phyloP scores from a whole-genome alignment of 345 rosid species.

The Arabis hirsuta region DNA sequence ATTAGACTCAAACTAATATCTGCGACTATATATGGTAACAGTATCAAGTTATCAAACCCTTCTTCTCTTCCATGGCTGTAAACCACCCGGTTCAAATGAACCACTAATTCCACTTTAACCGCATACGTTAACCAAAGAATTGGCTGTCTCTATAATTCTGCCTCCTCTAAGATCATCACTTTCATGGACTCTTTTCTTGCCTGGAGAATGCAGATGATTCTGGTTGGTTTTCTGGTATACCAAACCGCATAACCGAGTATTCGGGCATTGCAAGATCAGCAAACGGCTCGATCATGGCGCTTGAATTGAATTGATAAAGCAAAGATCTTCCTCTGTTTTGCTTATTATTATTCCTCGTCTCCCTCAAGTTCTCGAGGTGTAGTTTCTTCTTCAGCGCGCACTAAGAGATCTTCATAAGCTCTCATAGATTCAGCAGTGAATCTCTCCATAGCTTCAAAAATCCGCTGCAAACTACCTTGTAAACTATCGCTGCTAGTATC shows the following conservation, averaged over 20 bases:
- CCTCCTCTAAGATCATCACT: constrained; percentile 18
- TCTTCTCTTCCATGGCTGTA: constrained; percentile 24
- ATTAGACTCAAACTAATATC: constrained; percentile 31
- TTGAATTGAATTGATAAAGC: background rate
- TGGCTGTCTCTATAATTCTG: background rate
- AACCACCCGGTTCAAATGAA: constrained; percentile 27
- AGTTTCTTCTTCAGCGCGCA: constrained; percentile 71
- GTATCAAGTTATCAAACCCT: constrained; percentile 12
- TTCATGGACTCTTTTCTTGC: constrained; percentile 11
- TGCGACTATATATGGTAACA: constrained; percentile 19
- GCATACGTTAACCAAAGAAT: constrained; percentile 6
- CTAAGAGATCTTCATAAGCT: constrained; percentile 80
- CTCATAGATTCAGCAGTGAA: constrained; percentile 67
- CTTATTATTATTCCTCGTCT: constrained; percentile 46
- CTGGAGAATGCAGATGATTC: background rate
- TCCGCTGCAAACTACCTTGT: constrained; percentile 68
- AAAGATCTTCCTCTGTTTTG: constrained; percentile 19
- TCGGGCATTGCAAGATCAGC: constrained; percentile 33
- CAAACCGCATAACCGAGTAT: constrained; percentile 4
- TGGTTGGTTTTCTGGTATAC: constrained; percentile 7
- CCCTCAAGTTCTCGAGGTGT: constrained; percentile 48
- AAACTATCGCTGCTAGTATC: constrained; percentile 69
- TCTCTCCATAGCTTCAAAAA: constrained; percentile 92
- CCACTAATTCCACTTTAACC: constrained; percentile 7
- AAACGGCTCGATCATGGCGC: constrained; percentile 20